phyloP scores from a whole-genome alignment of 495 filamentous ascomycete species.

The Aspergillus baeticus region DNA sequence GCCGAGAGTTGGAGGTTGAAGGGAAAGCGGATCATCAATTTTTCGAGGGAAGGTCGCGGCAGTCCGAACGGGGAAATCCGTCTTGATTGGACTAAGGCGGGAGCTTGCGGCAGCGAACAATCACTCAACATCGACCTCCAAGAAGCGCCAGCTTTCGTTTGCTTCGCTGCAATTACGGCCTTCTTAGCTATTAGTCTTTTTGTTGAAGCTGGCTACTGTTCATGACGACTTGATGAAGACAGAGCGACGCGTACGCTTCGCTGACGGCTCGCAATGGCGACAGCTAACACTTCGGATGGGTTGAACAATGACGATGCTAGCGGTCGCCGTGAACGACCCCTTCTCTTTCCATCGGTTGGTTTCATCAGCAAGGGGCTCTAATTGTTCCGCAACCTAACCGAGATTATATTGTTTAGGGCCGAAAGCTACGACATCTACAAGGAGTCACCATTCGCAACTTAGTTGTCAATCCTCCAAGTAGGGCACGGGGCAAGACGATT shows the following conservation, averaged over 20 bases:
- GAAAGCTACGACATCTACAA: constrained; percentile 83
- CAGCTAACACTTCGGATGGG: constrained; percentile 14
- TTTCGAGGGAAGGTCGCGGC: constrained; percentile 16
- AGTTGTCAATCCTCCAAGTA: constrained; percentile 52
- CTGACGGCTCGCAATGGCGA: constrained; percentile 14
- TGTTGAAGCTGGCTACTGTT: background rate
- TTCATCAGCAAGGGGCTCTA: background rate
- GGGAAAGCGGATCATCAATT: constrained; percentile 26
- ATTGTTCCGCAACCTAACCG: background rate
- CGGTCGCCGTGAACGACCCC: constrained; percentile 43
- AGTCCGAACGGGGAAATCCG: constrained; percentile 17
- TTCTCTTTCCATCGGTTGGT: constrained; percentile 49
- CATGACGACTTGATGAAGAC: constrained; percentile 19
- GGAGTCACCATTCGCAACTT: constrained; percentile 88
- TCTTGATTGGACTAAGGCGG: background rate
- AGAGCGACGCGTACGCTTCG: constrained; percentile 15
- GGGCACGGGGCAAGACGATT: constrained; percentile 68
- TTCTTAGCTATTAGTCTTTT: background rate
- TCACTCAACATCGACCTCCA: background rate
- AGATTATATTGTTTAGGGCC: constrained; percentile 57
- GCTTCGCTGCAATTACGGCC: background rate
- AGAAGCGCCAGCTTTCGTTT: background rate
- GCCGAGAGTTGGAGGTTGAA: constrained; percentile 4
- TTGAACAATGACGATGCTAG: constrained; percentile 20
- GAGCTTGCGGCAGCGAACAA: background rate